phyloP scores from a whole-genome alignment of 345 rosid species.

The Eucalyptus polybractea region DNA sequence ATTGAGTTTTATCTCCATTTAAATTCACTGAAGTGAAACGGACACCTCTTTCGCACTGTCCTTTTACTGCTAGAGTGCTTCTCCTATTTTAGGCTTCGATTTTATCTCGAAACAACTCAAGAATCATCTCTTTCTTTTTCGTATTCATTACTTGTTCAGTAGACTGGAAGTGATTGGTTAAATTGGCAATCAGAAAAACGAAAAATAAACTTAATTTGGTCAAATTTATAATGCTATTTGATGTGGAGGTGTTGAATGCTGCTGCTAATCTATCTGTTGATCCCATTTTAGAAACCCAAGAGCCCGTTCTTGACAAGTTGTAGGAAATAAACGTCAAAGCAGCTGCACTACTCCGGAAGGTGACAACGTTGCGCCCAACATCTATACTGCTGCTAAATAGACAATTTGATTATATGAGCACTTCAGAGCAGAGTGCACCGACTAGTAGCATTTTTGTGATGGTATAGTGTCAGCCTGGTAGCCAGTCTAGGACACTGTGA shows the following conservation, averaged over 20 bases:
- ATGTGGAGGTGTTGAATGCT: slow-evolving; percentile 62
- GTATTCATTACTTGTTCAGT: not conserved
- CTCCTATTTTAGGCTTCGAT: too few relatives aligned
- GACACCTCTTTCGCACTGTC: not conserved
- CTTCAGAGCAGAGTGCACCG: not conserved
- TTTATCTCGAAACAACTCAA: not conserved
- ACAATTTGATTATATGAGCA: not conserved
- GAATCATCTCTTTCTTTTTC: not conserved
- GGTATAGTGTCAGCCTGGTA: not conserved
- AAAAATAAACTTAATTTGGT: not conserved
- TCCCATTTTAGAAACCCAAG: slow-evolving; percentile 45
- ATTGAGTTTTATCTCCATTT: not conserved
- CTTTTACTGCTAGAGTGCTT: not conserved
- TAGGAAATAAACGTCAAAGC: slow-evolving; percentile 60
- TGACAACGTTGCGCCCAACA: not conserved
- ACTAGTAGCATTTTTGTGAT: not conserved
- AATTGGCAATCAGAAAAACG: slow-evolving; percentile 42
- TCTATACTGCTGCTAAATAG: not conserved
- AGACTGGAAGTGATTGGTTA: not conserved
- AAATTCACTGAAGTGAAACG: not conserved
- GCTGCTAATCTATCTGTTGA: slow-evolving; percentile 65
- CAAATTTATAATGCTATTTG: not conserved
- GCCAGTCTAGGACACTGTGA: not conserved
- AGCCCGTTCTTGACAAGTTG: slow-evolving; percentile 69
- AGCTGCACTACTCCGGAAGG: slow-evolving; percentile 51